Evolutionary conservation across 495 filamentous ascomycete genomes (phyloP).

Genomic region (Neurospora discreta): DNA sequence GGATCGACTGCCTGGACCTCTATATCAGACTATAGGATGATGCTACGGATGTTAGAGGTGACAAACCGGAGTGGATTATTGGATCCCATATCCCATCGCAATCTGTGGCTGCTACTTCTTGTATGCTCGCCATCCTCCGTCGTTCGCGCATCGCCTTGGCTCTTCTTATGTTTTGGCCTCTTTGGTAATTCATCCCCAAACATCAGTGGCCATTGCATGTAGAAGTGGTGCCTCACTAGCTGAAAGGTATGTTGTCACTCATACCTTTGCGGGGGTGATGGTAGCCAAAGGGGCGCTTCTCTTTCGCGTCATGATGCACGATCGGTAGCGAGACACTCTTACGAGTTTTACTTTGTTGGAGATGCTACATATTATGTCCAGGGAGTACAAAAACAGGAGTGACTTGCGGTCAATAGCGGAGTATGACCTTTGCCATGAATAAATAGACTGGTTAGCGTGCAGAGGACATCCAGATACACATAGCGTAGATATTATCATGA

Average conservation of each 20-base stretch:
- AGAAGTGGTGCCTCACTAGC: not conserved
- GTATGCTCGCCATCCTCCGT: not conserved
- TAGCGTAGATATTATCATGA: not conserved
- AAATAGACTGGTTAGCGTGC: not conserved
- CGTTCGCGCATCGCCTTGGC: not conserved
- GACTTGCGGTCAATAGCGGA: no score
- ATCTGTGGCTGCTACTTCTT: not conserved
- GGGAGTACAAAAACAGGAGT: no score
- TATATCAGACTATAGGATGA: conserved; percentile 53
- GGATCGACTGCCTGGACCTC: conserved; percentile 72
- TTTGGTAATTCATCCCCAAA: not conserved
- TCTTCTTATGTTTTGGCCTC: not conserved
- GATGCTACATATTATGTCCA: not conserved
- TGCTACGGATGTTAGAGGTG: not conserved
- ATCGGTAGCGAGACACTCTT: not conserved
- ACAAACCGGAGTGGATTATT: not conserved
- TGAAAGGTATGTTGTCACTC: not conserved
- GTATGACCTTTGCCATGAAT: not conserved
- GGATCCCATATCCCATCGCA: not conserved
- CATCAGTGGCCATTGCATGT: not conserved
- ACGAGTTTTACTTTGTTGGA: not conserved
- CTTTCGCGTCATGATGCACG: not conserved
- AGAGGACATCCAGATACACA: not conserved
- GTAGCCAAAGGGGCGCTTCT: not conserved
- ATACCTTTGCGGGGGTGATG: not conserved